phyloP scores from a whole-genome alignment of 345 rosid species.

The Nephelium lappaceum region DNA sequence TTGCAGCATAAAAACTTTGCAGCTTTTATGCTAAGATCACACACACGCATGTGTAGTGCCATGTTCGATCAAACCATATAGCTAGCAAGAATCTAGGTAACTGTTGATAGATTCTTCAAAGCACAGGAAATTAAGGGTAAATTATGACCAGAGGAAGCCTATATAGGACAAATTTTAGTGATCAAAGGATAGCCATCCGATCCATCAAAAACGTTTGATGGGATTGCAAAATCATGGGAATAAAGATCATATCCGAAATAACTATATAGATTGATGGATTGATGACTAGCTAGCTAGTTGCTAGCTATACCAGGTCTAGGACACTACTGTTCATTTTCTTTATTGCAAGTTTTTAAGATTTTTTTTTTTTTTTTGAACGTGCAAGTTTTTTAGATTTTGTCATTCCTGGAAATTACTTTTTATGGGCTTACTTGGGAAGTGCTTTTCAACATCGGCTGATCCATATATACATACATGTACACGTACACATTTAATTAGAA shows the following conservation, averaged over 20 bases:
- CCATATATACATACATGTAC: not conserved
- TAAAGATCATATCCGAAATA: not conserved
- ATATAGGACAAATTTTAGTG: not conserved
- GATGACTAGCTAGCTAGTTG: not conserved
- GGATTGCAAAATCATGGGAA: constrained; percentile 3
- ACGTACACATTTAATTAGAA: not conserved
- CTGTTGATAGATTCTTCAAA: not conserved
- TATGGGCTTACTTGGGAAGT: not conserved
- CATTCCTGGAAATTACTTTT: not conserved
- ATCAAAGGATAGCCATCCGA: constrained; percentile 6
- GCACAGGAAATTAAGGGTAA: not conserved
- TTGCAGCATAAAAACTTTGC: constrained; percentile 2
- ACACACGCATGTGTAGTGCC: not conserved
- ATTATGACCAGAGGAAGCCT: not conserved
- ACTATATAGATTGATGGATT: constrained; percentile 5
- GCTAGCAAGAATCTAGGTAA: constrained; percentile 39
- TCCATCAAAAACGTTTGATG: constrained; percentile 5
- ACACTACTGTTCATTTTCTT: constrained; percentile 11
- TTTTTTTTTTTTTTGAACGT: no score
- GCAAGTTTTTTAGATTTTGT: not conserved
- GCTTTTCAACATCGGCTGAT: not conserved
- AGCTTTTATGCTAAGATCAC: not conserved
- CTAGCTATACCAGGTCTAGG: not conserved
- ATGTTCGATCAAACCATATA: constrained; percentile 7
- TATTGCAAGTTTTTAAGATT: not conserved